phyloP scores from a whole-genome alignment of 148 eudicot genomes.

The Gaultheria prostrata region DNA sequence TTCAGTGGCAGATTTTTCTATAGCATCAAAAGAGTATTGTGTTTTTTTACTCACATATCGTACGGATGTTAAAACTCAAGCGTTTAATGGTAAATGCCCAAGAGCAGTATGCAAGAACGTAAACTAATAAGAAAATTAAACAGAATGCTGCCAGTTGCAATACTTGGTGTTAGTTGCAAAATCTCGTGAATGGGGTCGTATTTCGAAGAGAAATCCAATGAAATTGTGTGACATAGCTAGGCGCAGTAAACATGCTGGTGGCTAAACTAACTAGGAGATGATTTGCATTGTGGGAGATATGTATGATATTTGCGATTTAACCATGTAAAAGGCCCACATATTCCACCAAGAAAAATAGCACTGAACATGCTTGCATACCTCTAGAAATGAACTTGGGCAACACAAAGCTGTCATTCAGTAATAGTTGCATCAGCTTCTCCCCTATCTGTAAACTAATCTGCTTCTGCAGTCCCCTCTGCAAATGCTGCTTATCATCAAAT shows the following conservation, averaged over 20 bases:
- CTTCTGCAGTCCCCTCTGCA: conserved; percentile 52
- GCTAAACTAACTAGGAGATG: neutral
- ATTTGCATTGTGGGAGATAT: neutral
- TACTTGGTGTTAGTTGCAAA: neutral
- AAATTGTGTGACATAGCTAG: neutral
- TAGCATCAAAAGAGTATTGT: conserved; percentile 3
- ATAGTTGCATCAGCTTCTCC: conserved; percentile 43
- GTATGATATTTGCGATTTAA: neutral
- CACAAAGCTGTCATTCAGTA: conserved; percentile 56
- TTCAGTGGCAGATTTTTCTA: conserved; percentile 58
- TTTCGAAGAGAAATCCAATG: neutral
- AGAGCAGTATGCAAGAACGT: neutral
- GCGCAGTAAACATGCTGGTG: too few species aligned
- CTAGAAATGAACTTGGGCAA: conserved; percentile 50
- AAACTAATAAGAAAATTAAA: neutral
- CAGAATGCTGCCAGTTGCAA: neutral
- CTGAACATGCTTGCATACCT: conserved; percentile 32
- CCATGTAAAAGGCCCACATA: neutral
- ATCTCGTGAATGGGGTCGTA: neutral
- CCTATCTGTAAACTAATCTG: conserved; percentile 57
- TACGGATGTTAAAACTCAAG: neutral
- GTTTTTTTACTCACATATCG: neutral
- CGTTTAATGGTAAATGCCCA: neutral
- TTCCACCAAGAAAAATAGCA: neutral
- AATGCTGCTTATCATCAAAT: neutral